phyloP scores from a whole-genome alignment of 306 rosid species.

The Leucaena leucocephala region DNA sequence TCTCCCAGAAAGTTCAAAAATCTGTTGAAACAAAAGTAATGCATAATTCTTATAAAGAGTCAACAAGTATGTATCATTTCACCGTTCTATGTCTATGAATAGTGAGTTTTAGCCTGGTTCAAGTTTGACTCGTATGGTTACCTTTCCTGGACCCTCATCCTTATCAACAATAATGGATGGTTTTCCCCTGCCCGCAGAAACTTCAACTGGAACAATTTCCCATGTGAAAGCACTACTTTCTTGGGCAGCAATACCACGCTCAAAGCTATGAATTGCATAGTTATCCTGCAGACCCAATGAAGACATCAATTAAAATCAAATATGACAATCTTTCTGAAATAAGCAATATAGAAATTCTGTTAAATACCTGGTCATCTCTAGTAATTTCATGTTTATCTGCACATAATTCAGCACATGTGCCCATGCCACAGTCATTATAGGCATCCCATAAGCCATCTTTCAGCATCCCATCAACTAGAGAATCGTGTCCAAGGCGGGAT shows the following conservation, averaged over 20 bases:
- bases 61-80: background rate
- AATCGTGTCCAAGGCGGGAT: constrained; percentile 96
- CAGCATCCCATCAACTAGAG: constrained; percentile 96
- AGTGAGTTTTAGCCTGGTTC: constrained; percentile 20
- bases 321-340: constrained; percentile 4
- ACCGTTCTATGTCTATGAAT: background rate
- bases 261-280: constrained; percentile 83
- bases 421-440: constrained; percentile 87
- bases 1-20: constrained; percentile 17
- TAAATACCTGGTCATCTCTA: constrained; percentile 83
- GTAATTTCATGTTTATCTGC: constrained; percentile 83
- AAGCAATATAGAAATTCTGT: constrained; percentile 20
- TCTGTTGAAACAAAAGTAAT: constrained; percentile 20
- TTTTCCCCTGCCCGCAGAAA: constrained; percentile 95
- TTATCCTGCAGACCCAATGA: constrained; percentile 65
- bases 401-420: constrained; percentile 91
- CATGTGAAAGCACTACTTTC: constrained; percentile 71
- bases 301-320: constrained; percentile 31
- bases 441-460: constrained; percentile 99
- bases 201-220: constrained; percentile 98
- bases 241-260: constrained; percentile 94
- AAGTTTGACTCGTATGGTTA: constrained; percentile 37
- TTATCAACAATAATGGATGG: constrained; percentile 77
- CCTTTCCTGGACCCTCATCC: constrained; percentile 98
- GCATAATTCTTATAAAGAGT: constrained; percentile 7